Evolutionary conservation across 768 basidiomycete species (phyloP).

Genomic region (Panaeolus cyanescens): DNA sequence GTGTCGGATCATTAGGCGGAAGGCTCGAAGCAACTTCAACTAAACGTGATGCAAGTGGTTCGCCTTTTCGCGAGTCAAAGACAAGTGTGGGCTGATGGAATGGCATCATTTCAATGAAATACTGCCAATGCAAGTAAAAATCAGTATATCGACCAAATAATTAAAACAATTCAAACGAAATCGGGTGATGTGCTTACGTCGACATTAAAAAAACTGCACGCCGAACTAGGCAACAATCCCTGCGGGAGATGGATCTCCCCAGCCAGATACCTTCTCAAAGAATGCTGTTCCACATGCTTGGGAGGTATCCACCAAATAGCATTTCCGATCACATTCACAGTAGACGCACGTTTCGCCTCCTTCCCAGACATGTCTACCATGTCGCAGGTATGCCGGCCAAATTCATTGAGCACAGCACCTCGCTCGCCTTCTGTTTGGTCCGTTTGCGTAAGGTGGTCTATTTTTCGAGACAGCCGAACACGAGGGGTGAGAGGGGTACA

Average conservation of each 20-base stretch:
- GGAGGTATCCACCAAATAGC: conserved; percentile 13
- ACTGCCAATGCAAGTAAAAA: background rate
- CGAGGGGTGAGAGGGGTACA: conserved; percentile 9
- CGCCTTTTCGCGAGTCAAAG: too few species aligned
- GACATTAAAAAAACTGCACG: background rate
- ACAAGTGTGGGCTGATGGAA: too few species aligned
- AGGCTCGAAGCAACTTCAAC: too few species aligned
- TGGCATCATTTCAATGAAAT: background rate
- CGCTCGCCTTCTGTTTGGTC: background rate
- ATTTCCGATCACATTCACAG: background rate
- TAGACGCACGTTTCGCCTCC: background rate
- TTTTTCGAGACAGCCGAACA: conserved; percentile 14
- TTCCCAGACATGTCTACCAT: background rate
- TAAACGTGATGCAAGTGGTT: too few species aligned
- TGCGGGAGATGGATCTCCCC: conserved; percentile 12
- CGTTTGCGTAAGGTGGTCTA: conserved; percentile 10
- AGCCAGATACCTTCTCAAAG: conserved; percentile 1
- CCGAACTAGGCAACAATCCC: conserved; percentile 9
- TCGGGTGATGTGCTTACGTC: background rate
- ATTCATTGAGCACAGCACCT: too few species aligned
- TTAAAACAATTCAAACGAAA: too few species aligned
- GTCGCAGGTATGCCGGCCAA: background rate
- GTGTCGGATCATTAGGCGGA: too few species aligned
- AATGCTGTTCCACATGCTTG: background rate
- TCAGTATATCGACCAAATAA: too few species aligned